These are phyloP conservation scores for Ceratobasidium sp. DNA, from an alignment of 1,284 basidiomycete genomes.

Conservation along the genomic window DNA sequence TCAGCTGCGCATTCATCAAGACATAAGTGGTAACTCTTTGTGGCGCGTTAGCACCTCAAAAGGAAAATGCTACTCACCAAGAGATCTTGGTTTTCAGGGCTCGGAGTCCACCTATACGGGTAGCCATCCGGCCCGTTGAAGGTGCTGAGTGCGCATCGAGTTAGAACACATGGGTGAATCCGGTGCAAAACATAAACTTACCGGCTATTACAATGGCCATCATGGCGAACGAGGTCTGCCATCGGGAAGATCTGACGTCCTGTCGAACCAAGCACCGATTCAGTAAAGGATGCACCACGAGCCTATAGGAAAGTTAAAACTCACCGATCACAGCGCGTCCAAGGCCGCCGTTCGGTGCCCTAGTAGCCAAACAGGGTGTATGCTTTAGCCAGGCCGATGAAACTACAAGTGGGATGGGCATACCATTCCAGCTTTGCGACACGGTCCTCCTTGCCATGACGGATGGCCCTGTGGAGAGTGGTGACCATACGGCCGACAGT, in stretches of 20 bases:
- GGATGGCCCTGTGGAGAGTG: slow-evolving; percentile 78
- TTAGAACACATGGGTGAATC: slow-evolving; percentile 2
- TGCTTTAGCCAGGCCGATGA: slow-evolving; percentile 32
- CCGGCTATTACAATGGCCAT: slow-evolving; percentile 39
- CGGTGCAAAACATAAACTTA: slow-evolving; percentile 19
- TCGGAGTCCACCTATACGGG: slow-evolving; percentile 80
- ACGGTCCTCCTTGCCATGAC: slow-evolving; percentile 64
- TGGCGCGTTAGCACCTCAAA: slow-evolving; percentile 29
- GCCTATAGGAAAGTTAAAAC: slow-evolving; percentile 59
- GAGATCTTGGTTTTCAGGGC: slow-evolving; percentile 68
- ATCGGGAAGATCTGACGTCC: slow-evolving; percentile 66
- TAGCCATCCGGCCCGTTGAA: slow-evolving; percentile 85
- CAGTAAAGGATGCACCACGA: slow-evolving; percentile 17
- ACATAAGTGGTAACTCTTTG: slow-evolving; percentile 45
- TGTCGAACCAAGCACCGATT: slow-evolving; percentile 31
- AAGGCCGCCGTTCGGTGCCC: slow-evolving; percentile 75
- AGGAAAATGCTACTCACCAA: slow-evolving; percentile 63
- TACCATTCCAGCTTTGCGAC: slow-evolving; percentile 86
- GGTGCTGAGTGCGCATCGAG: slow-evolving; percentile 59
- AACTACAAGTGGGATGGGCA: slow-evolving; percentile 40
- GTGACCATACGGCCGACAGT: slow-evolving; percentile 66
- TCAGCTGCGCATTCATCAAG: slow-evolving; percentile 63
- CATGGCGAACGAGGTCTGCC: slow-evolving; percentile 74
- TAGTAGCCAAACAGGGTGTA: slow-evolving; percentile 30
- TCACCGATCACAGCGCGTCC: slow-evolving; percentile 85